Evolutionary conservation across 371 early-diverging fungal genomes (phyloP).

Genomic region (Entomophthora muscae): DNA sequence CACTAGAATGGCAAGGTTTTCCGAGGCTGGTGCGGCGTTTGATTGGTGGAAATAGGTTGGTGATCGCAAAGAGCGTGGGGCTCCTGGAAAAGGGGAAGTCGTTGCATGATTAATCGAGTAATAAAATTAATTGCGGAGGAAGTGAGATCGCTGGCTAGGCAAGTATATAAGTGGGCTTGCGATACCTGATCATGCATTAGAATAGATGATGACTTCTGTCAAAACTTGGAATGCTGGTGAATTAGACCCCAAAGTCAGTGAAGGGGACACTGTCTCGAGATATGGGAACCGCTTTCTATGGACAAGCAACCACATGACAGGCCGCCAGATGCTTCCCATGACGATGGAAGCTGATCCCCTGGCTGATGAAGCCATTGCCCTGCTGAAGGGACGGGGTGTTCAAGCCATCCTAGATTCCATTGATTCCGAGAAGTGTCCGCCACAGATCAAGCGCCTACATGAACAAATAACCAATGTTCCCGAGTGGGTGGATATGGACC

Average conservation of each 20-base stretch:
- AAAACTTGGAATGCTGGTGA: neutral
- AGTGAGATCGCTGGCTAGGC: too few relatives aligned
- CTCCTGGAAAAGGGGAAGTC: too few relatives aligned
- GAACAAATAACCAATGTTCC: neutral
- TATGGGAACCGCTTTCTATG: neutral
- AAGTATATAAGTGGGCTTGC: too few relatives aligned
- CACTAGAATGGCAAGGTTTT: too few relatives aligned
- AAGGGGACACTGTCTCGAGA: neutral
- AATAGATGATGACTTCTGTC: neutral
- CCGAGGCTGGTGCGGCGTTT: too few relatives aligned
- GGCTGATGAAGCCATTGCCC: neutral
- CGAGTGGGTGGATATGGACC: conserved; percentile 1
- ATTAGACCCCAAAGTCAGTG: neutral
- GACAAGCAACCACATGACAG: neutral
- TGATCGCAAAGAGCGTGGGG: too few relatives aligned
- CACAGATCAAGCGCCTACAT: neutral
- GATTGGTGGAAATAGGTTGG: too few relatives aligned
- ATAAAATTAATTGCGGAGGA: too few relatives aligned
- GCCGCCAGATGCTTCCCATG: neutral
- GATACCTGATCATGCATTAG: too few relatives aligned
- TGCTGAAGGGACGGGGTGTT: neutral
- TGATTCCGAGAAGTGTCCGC: neutral
- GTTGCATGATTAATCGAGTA: too few relatives aligned
- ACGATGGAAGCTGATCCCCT: neutral
- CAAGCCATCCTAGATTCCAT: neutral